phyloP scores from a whole-genome alignment of 2,329 filamentous ascomycete genomes.

The Fusarium sp. region DNA sequence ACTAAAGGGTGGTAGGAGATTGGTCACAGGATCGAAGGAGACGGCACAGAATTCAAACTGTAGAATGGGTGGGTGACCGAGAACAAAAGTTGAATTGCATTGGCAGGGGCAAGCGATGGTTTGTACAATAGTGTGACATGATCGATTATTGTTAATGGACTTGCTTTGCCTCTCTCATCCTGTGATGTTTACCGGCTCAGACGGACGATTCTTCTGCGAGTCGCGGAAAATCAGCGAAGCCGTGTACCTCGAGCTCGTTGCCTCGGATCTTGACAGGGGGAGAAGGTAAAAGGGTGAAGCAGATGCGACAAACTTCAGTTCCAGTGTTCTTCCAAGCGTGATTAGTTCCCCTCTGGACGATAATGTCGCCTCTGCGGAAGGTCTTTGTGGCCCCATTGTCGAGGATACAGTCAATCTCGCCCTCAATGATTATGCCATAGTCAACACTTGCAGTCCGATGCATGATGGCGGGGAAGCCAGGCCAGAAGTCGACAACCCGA shows the following conservation, averaged over 20 bases:
- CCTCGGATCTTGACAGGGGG: constrained; percentile 28
- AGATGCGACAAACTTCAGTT: constrained; percentile 31
- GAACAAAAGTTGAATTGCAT: neutral
- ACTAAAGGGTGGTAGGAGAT: constrained; percentile 17
- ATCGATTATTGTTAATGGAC: neutral
- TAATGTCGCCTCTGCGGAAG: constrained; percentile 31
- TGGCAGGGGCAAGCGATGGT: neutral
- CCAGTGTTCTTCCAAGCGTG: constrained; percentile 38
- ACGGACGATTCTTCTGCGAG: constrained; percentile 29
- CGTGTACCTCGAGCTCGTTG: constrained; percentile 35
- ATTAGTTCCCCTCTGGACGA: constrained; percentile 39
- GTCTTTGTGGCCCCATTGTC: constrained; percentile 30
- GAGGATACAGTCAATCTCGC: constrained; percentile 35
- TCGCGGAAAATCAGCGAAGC: constrained; percentile 32
- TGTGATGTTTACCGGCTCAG: neutral
- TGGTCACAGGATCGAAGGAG: neutral
- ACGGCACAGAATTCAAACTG: neutral
- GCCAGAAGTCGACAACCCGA: constrained; percentile 36
- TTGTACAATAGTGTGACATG: neutral
- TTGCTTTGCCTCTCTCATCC: neutral
- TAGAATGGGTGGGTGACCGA: neutral
- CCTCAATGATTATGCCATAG: constrained; percentile 35
- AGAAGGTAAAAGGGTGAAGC: constrained; percentile 34
- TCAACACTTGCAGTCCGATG: constrained; percentile 39
- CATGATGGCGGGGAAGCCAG: constrained; percentile 30